These are phyloP conservation scores for Amauroascus niger DNA, from an alignment of 2,329 filamentous ascomycete genomes.

Conservation along the genomic window DNA sequence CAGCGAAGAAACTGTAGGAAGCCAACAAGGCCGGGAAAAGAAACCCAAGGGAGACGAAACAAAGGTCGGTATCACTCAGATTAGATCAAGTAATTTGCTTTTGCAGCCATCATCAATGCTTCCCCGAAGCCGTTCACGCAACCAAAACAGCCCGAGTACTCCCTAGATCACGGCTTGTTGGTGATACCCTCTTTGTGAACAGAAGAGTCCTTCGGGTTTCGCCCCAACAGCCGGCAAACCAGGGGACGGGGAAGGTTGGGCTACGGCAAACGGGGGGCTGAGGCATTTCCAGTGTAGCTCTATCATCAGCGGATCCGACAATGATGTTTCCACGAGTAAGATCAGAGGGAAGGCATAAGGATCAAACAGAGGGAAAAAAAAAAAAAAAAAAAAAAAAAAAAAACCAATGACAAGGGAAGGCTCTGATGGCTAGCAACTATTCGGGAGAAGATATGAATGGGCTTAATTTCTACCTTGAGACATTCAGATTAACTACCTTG, in stretches of 20 bases:
- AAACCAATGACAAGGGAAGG: too few species aligned
- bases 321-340: not conserved
- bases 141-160: not conserved
- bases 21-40: not conserved
- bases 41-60: not conserved
- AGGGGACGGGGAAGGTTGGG: not conserved
- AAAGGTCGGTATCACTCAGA: conserved; percentile 37
- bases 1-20: not conserved
- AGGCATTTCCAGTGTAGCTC: conserved; percentile 10
- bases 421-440: too few species aligned
- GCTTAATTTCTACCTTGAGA: too few species aligned
- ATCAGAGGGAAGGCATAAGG: not conserved
- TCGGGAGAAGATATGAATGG: too few species aligned
- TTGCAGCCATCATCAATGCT: conserved; percentile 35
- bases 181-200: conserved; percentile 8
- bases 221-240: not conserved
- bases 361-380: not conserved
- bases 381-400: not conserved
- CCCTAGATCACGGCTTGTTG: not conserved
- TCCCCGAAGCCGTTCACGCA: not conserved
- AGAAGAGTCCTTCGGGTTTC: conserved; percentile 1
- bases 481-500: not conserved
- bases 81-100: conserved; percentile 51
- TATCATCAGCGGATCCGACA: conserved; percentile 10
- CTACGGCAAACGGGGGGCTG: not conserved